A percentile compares a stretch with the other conserved stretches of the same genome.
Evolutionary conservation across 148 eudicot genomes (phyloP).

Genomic region (Chenopodium quinoa): DNA sequence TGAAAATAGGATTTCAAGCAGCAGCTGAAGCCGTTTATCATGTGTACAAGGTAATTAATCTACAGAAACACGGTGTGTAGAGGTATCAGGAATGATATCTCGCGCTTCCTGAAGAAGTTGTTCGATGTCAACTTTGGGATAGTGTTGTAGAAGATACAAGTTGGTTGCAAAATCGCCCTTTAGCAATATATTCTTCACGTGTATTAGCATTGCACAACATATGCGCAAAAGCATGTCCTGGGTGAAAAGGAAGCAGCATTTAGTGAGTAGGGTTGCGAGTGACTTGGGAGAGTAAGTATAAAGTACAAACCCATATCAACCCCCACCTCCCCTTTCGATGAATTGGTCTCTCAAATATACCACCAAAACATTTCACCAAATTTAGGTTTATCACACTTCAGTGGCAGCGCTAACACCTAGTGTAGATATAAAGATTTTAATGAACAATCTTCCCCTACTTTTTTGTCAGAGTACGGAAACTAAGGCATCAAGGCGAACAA

Average conservation of each 20-base stretch:
- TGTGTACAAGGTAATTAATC: background rate
- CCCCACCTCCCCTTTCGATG: background rate
- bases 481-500: background rate
- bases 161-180: conserved; percentile 62
- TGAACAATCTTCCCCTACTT: background rate
- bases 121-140: conserved; percentile 48
- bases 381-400: background rate
- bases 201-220: conserved; percentile 69
- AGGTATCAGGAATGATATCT: conserved; percentile 38
- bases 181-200: conserved; percentile 46
- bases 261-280: background rate
- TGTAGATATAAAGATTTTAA: too few species aligned
- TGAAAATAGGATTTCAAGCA: background rate
- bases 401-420: background rate
- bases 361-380: too few species aligned
- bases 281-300: background rate
- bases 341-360: too few species aligned
- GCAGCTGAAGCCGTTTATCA: background rate
- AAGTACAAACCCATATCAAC: background rate
- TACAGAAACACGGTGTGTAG: conserved; percentile 32
- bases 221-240: conserved; percentile 67
- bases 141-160: conserved; percentile 56
- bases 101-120: conserved; percentile 51
- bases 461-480: background rate
- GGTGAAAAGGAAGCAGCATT: background rate